phyloP scores from a whole-genome alignment of 2,329 filamentous ascomycete species.

The Aspergillus transmontanensis region DNA sequence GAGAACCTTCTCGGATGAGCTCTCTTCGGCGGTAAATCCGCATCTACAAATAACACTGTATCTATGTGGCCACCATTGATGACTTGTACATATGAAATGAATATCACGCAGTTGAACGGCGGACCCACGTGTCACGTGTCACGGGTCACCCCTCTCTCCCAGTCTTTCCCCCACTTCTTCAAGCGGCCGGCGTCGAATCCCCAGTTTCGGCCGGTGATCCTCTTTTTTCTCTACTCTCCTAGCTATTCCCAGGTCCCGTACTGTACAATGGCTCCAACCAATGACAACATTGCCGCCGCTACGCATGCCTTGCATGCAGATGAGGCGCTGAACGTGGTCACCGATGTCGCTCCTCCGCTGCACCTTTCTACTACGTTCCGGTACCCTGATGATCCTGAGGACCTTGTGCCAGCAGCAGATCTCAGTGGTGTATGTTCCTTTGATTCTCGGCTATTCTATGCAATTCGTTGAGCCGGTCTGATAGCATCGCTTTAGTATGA shows the following conservation, averaged over 20 bases:
- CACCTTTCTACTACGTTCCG: slow-evolving; percentile 92
- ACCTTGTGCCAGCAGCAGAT: slow-evolving; percentile 58
- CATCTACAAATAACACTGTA: background rate
- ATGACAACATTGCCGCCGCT: slow-evolving; percentile 49
- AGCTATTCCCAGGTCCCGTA: slow-evolving; percentile 8
- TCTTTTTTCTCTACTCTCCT: slow-evolving; percentile 19
- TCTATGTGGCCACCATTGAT: background rate
- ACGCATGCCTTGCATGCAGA: slow-evolving; percentile 82
- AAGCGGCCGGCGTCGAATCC: background rate
- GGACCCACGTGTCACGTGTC: slow-evolving; percentile 10
- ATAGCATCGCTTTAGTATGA: slow-evolving; percentile 20
- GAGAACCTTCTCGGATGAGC: slow-evolving; percentile 43
- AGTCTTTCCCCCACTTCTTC: background rate
- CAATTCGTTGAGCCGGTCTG: background rate
- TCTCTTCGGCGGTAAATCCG: slow-evolving; percentile 41
- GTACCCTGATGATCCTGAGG: slow-evolving; percentile 71
- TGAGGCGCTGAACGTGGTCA: slow-evolving; percentile 70
- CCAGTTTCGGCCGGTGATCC: background rate
- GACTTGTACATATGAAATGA: slow-evolving; percentile 6
- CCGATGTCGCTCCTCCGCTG: slow-evolving; percentile 83
- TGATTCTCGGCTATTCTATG: background rate
- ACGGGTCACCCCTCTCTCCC: background rate
- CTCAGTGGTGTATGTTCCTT: slow-evolving; percentile 52
- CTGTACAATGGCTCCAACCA: slow-evolving; percentile 28
- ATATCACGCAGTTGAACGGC: slow-evolving; percentile 3